Conservation (phyloP, 148 eudicot species). For the Salicornia ramosissima region DNA sequence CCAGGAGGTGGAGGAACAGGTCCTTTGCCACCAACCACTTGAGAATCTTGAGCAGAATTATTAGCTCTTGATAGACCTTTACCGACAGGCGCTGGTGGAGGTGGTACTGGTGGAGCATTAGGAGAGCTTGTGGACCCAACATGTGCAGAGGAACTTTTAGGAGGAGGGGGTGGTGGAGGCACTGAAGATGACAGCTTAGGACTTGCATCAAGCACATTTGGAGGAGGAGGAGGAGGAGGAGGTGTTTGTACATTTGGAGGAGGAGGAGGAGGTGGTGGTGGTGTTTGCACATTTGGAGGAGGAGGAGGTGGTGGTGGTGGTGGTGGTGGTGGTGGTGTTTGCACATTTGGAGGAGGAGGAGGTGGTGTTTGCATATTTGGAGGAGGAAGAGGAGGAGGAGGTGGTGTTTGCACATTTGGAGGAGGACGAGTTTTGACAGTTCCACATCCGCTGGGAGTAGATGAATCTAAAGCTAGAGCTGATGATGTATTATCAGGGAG, state of each 20-base stretch:
- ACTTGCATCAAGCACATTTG: conserved; percentile 16
- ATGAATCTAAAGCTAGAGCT: neutral
- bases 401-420: no score
- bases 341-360: conserved; percentile 30
- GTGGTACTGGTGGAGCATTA: conserved; percentile 52
- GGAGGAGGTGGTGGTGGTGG: conserved; percentile 38
- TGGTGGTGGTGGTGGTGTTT: no score
- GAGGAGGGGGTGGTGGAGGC: conserved; percentile 56
- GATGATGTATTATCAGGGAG: conserved; percentile 10
- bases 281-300: conserved; percentile 22
- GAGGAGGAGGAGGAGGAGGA: conserved; percentile 36
- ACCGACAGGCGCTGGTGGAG: conserved; percentile 50
- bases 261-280: conserved; percentile 36
- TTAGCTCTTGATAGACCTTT: conserved; percentile 37
- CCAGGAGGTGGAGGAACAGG: conserved; percentile 63
- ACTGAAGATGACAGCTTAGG: conserved; percentile 19
- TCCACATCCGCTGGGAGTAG: conserved; percentile 4
- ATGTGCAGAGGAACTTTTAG: conserved; percentile 16
- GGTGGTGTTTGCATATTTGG: conserved; percentile 26
- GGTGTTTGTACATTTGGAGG: no score
- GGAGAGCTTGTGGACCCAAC: conserved; percentile 24
- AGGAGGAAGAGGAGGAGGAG: conserved; percentile 37
- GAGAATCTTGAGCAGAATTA: conserved; percentile 29
- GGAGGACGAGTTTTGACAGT: conserved; percentile 17
- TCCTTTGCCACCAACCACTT: conserved; percentile 36